phyloP scores from a whole-genome alignment of 2,329 filamentous ascomycete genomes.

The Blastomyces gilchristii region DNA sequence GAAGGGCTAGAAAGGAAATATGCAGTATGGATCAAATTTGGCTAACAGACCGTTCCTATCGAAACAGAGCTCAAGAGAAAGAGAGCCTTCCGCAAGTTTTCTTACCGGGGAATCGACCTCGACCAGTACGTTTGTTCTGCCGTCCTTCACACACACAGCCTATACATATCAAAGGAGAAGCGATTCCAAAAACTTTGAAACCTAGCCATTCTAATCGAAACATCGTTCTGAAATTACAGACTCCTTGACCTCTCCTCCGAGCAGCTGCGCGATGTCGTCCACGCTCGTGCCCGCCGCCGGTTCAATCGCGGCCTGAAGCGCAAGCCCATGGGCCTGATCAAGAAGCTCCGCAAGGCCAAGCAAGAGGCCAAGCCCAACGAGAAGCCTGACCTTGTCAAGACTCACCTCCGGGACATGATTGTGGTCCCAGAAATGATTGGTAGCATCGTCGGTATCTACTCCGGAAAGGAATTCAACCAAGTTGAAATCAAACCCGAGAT shows the following conservation, averaged over 20 bases:
- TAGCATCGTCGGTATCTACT: slow-evolving; percentile 97
- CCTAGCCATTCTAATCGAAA: slow-evolving; percentile 20
- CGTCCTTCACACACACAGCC: neutral
- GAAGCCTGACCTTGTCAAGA: slow-evolving; percentile 99
- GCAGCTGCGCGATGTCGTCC: slow-evolving; percentile 97
- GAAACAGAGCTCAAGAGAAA: slow-evolving; percentile 93
- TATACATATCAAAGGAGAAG: slow-evolving; percentile 17
- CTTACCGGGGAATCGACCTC: slow-evolving; percentile 98
- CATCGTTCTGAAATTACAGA: slow-evolving; percentile 42
- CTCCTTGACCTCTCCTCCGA: slow-evolving; percentile 98
- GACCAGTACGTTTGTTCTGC: slow-evolving; percentile 67
- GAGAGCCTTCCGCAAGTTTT: slow-evolving; percentile 99
- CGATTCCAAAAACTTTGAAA: slow-evolving; percentile 9
- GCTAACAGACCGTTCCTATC: slow-evolving; percentile 16
- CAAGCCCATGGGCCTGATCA: slow-evolving; percentile 99
- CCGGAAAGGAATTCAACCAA: slow-evolving; percentile 99
- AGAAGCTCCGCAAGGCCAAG: slow-evolving; percentile 99
- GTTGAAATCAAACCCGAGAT: slow-evolving; percentile 99
- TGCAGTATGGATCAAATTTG: slow-evolving; percentile 7
- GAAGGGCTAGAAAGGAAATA: slow-evolving; percentile 6
- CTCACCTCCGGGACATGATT: slow-evolving; percentile 99
- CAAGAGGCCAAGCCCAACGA: slow-evolving; percentile 98
- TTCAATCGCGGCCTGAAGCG: slow-evolving; percentile 99
- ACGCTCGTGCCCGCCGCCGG: slow-evolving; percentile 94
- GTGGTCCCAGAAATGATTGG: slow-evolving; percentile 99